Percentiles rank a stretch among this genome's conserved stretches.
These are phyloP conservation scores for Phytophthora agathidicida DNA, from an alignment of 352 stramenopile species.

Conservation along the genomic window DNA sequence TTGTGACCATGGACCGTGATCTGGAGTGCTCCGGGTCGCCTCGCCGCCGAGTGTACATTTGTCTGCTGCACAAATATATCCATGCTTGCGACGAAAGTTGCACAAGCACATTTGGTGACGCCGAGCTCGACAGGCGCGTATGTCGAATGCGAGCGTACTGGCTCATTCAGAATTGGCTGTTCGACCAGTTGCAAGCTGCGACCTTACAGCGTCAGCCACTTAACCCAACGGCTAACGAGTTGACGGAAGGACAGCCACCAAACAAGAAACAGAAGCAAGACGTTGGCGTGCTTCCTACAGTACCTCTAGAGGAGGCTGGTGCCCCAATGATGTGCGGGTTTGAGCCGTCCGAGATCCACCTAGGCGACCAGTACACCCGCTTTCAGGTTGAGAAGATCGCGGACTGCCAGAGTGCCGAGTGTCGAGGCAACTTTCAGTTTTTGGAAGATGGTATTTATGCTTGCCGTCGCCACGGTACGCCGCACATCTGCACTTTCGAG, in stretches of 20 bases:
- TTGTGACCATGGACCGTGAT: conserved; percentile 83
- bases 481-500: conserved; percentile 80
- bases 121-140: conserved; percentile 68
- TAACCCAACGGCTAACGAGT: conserved; percentile 11
- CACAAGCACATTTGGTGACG: conserved; percentile 63
- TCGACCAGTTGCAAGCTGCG: conserved; percentile 60
- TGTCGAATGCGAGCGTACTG: conserved; percentile 77
- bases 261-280: conserved; percentile 22
- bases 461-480: conserved; percentile 65
- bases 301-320: background rate
- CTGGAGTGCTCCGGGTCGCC: conserved; percentile 74
- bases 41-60: conserved; percentile 77
- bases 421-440: conserved; percentile 59
- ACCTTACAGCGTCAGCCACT: conserved; percentile 12
- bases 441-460: conserved; percentile 79
- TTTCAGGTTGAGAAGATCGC: conserved; percentile 55
- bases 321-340: conserved; percentile 33
- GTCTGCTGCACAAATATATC: conserved; percentile 82
- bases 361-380: conserved; percentile 59
- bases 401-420: conserved; percentile 48
- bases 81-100: conserved; percentile 79
- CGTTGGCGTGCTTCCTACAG: background rate
- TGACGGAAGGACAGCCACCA: conserved; percentile 17
- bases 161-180: conserved; percentile 84
- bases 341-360: conserved; percentile 57